These are phyloP conservation scores for Isoetes engelmannii DNA, from an alignment of 83 land plant genomes.

Conservation along the genomic window DNA sequence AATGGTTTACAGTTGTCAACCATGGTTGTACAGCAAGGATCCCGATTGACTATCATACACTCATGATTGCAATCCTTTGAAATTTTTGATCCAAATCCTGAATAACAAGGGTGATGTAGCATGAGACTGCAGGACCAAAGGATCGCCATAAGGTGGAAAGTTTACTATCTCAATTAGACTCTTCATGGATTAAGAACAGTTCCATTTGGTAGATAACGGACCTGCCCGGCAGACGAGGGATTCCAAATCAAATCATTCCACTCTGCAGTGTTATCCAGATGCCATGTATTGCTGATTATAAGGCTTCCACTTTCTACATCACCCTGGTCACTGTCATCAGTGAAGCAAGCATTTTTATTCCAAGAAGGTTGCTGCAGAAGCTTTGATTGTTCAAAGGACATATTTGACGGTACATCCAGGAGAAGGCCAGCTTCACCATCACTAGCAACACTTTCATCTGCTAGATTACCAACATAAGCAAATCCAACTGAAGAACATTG, in stretches of 20 bases:
- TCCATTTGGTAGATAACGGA: constrained; percentile 26
- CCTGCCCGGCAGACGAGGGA: constrained; percentile 21
- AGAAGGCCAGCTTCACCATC: constrained; percentile 27
- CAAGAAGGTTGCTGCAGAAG: constrained; percentile 27
- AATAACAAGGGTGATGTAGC: no score
- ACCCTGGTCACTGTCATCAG: constrained; percentile 2
- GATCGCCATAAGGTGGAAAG: no score
- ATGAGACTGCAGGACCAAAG: no score
- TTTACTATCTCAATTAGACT: constrained; percentile 11
- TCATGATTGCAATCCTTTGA: no score
- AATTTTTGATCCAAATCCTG: no score
- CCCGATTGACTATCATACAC: no score
- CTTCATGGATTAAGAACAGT: constrained; percentile 28
- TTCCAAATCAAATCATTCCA: constrained; percentile 30
- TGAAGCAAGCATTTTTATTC: constrained; percentile 11
- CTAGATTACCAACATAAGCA: not conserved
- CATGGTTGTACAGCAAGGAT: no score
- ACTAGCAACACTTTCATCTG: not conserved
- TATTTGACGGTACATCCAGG: constrained; percentile 34
- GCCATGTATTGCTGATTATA: constrained; percentile 30
- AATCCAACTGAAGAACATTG: not conserved
- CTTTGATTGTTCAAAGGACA: constrained; percentile 39
- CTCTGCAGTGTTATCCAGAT: constrained; percentile 23
- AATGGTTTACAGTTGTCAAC: no score
- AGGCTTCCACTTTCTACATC: constrained; percentile 23